A percentile compares a stretch with the other conserved stretches of the same genome.
Conservation (phyloP, 805 yeast genomes). For the Candida germanica region DNA sequence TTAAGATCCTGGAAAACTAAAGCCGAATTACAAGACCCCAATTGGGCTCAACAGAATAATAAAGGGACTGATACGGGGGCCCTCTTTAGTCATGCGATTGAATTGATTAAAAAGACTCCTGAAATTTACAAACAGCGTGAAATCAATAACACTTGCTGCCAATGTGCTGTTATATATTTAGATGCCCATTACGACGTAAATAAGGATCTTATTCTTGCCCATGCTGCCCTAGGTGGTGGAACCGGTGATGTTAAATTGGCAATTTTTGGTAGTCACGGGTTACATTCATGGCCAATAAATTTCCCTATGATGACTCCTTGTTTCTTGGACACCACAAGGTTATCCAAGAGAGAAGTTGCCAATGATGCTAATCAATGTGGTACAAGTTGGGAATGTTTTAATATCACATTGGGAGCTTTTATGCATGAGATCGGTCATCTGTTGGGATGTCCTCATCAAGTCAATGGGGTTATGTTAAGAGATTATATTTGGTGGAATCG, state of each 20-base stretch:
- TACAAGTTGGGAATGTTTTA: constrained; percentile 84
- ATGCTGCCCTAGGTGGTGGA: constrained; percentile 96
- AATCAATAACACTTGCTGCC: constrained; percentile 54
- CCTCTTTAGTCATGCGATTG: constrained; percentile 73
- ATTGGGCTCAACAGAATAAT: constrained; percentile 83
- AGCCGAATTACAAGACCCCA: constrained; percentile 69
- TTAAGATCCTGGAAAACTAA: constrained; percentile 64
- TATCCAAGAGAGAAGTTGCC: constrained; percentile 72
- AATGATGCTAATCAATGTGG: constrained; percentile 86
- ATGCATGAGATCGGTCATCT: constrained; percentile 94
- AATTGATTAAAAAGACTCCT: constrained; percentile 50
- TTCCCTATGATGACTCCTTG: constrained; percentile 66
- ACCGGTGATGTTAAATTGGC: constrained; percentile 68
- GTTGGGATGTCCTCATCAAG: constrained; percentile 90
- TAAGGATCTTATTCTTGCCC: constrained; percentile 63
- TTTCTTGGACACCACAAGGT: constrained; percentile 68
- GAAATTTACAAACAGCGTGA: constrained; percentile 31
- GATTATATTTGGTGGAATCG: constrained; percentile 81
- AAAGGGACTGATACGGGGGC: constrained; percentile 73
- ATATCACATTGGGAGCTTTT: constrained; percentile 87
- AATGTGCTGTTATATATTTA: constrained; percentile 81
- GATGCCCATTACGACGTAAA: constrained; percentile 81
- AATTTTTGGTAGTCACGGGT: constrained; percentile 90
- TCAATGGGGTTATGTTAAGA: constrained; percentile 84
- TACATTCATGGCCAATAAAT: constrained; percentile 89